Evolutionary conservation across 306 rosid genomes (phyloP).

Genomic region (Vigna nakashimae): DNA sequence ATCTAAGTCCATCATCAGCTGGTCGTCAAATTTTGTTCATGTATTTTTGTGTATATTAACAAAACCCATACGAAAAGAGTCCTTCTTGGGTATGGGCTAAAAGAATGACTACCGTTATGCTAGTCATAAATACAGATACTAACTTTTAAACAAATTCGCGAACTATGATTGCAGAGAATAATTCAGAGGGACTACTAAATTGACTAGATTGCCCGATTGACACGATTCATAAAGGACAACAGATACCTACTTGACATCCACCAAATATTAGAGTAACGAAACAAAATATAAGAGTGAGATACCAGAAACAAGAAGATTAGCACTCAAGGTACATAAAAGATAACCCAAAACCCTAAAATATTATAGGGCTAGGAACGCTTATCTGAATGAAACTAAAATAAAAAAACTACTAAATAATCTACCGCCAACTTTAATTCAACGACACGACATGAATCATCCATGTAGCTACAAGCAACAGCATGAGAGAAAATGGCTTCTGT

Average conservation of each 20-base stretch:
- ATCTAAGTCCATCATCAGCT: background rate
- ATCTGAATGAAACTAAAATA: conserved; percentile 11
- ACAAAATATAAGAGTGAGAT: background rate
- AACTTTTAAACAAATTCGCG: background rate
- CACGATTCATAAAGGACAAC: background rate
- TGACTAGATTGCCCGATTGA: background rate
- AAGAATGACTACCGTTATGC: background rate
- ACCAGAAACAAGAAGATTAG: background rate
- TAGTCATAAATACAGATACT: background rate
- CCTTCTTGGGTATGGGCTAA: background rate
- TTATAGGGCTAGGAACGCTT: conserved; percentile 12
- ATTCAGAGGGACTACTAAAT: background rate
- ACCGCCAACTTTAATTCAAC: background rate
- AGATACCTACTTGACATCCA: conserved; percentile 26
- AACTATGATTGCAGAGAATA: background rate
- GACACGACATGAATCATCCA: conserved; percentile 32
- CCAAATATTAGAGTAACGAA: background rate
- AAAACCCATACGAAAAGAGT: background rate
- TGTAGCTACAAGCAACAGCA: conserved; percentile 8
- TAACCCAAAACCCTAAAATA: background rate
- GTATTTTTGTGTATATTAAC: background rate
- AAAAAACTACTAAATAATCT: conserved; percentile 8
- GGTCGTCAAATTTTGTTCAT: background rate
- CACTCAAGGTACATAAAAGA: background rate
- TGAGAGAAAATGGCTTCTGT: conserved; percentile 21